Percentiles rank a stretch among this genome's conserved stretches.
Conservation (phyloP, 495 filamentous ascomycete genomes). For the Podospora pseudopauciseta region DNA sequence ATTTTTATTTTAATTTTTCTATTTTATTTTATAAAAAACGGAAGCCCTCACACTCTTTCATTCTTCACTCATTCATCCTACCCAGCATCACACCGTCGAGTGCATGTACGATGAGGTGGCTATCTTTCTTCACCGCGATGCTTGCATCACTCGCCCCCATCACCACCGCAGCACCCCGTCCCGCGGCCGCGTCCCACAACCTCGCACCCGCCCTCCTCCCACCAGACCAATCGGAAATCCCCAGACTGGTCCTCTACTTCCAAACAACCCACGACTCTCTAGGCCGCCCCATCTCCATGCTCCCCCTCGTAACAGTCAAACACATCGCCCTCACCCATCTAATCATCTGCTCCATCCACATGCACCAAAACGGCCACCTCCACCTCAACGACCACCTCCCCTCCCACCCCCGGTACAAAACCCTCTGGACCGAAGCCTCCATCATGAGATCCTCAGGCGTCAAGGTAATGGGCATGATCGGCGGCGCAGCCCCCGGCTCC, state of each 20-base stretch:
- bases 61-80: too few relatives aligned
- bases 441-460: slow-evolving; percentile 58
- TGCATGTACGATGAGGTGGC: not conserved
- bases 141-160: not conserved
- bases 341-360: slow-evolving; percentile 72
- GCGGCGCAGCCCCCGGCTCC: slow-evolving; percentile 70
- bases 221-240: slow-evolving; percentile 17
- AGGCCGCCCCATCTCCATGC: slow-evolving; percentile 62
- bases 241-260: slow-evolving; percentile 61
- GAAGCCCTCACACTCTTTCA: too few relatives aligned
- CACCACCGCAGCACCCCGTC: not conserved
- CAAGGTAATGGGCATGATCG: slow-evolving; percentile 76
- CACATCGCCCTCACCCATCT: slow-evolving; percentile 59
- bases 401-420: slow-evolving; percentile 48
- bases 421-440: slow-evolving; percentile 65
- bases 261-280: slow-evolving; percentile 60
- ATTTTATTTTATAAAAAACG: too few relatives aligned
- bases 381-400: slow-evolving; percentile 74
- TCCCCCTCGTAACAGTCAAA: slow-evolving; percentile 63
- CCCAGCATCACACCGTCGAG: too few relatives aligned
- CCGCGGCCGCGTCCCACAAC: not conserved
- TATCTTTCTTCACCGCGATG: not conserved
- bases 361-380: slow-evolving; percentile 57
- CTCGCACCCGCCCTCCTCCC: not conserved
- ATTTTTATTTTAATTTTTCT: too few relatives aligned